These are phyloP conservation scores for Aureobasidium sp. DNA, from an alignment of 2,329 filamentous ascomycete species.

Conservation along the genomic window DNA sequence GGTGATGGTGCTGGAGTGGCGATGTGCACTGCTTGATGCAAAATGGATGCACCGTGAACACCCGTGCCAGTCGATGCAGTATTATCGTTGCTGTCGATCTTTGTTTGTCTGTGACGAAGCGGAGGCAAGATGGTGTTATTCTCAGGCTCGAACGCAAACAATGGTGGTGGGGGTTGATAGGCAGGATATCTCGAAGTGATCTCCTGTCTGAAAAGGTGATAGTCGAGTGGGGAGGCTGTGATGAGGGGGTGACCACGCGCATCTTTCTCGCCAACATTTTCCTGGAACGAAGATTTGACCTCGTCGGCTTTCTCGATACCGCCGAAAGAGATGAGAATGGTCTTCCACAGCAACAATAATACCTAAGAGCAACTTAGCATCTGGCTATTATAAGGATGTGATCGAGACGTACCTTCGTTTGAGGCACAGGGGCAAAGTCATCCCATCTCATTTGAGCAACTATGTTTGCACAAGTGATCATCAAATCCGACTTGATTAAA, in stretches of 20 bases:
- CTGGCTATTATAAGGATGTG: no score
- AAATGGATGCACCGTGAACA: conserved; percentile 56
- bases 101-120: conserved; percentile 57
- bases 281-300: conserved; percentile 61
- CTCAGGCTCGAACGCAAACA: conserved; percentile 79
- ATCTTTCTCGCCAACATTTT: conserved; percentile 42
- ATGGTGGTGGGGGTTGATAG: conserved; percentile 78
- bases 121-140: conserved; percentile 86
- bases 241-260: conserved; percentile 66
- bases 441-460: conserved; percentile 47
- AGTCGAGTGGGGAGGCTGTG: conserved; percentile 88
- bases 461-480: conserved; percentile 62
- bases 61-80: conserved; percentile 35
- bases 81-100: conserved; percentile 39
- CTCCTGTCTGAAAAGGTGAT: conserved; percentile 92
- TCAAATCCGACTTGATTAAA: conserved; percentile 47
- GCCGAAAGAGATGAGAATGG: conserved; percentile 76
- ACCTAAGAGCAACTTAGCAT: conserved; percentile 40
- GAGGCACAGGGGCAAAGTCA: conserved; percentile 50
- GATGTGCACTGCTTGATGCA: conserved; percentile 94
- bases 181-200: conserved; percentile 97
- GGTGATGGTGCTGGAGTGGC: conserved; percentile 96
- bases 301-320: conserved; percentile 63
- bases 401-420: conserved; percentile 26
- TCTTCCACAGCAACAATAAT: conserved; percentile 85